These are phyloP conservation scores for Cucurbita argyrosperma DNA, from an alignment of 306 rosid species.

Conservation along the genomic window DNA sequence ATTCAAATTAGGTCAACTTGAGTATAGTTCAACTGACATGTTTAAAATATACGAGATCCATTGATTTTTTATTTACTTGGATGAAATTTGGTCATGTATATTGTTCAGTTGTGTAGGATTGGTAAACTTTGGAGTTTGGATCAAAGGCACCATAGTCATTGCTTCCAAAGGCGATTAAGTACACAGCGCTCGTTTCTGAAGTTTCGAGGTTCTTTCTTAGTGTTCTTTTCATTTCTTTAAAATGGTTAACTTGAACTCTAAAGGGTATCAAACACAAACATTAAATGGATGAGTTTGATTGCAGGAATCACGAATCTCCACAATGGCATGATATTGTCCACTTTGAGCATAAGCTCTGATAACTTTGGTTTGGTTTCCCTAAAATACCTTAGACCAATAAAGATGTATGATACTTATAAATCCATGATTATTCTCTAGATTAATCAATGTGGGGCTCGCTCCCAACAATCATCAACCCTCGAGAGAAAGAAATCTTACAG, in stretches of 20 bases:
- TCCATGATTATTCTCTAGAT: too few relatives aligned
- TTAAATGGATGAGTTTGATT: neutral
- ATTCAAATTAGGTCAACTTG: too few relatives aligned
- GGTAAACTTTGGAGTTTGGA: neutral
- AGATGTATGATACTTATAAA: too few relatives aligned
- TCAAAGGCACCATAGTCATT: conserved; percentile 12
- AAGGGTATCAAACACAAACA: conserved; percentile 2
- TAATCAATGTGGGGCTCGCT: too few relatives aligned
- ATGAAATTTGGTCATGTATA: conserved; percentile 12
- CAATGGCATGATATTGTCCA: too few relatives aligned
- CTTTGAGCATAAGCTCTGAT: too few relatives aligned
- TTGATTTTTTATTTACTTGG: conserved; percentile 6
- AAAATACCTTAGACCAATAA: too few relatives aligned
- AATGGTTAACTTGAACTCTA: conserved; percentile 10
- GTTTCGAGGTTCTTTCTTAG: conserved; percentile 10
- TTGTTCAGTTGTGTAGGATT: neutral
- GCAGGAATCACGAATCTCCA: too few relatives aligned
- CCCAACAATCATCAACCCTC: too few relatives aligned
- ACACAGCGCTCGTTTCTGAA: conserved; percentile 14
- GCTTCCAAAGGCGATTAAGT: conserved; percentile 16
- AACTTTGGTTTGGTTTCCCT: too few relatives aligned
- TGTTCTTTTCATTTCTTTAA: neutral
- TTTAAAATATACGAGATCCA: too few relatives aligned
- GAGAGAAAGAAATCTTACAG: neutral
- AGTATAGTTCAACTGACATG: neutral